Conservation (phyloP, 306 rosid species). For the Hylodesmum podocarpum region DNA sequence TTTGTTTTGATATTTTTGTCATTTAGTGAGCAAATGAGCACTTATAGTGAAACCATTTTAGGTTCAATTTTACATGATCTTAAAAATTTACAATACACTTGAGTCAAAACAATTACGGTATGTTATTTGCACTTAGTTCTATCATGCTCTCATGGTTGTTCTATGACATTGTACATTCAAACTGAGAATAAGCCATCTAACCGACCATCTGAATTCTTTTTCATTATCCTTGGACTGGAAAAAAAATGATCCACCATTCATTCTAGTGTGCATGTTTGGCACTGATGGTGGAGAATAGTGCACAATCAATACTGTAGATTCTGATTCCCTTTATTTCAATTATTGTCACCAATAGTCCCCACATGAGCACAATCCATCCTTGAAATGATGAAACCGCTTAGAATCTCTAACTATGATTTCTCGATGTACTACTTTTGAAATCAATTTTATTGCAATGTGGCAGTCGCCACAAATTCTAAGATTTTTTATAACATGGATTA, state of each 20-base stretch:
- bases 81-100: neutral
- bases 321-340: constrained; percentile 26
- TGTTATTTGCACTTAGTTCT: constrained; percentile 5
- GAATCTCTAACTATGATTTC: constrained; percentile 74
- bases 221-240: neutral
- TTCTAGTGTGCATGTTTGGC: constrained; percentile 11
- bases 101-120: constrained; percentile 11
- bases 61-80: neutral
- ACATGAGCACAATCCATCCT: constrained; percentile 64
- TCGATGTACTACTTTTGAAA: constrained; percentile 54
- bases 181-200: constrained; percentile 15
- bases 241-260: constrained; percentile 21
- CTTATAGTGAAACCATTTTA: neutral
- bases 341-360: constrained; percentile 66
- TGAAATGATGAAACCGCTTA: constrained; percentile 82
- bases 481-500: constrained; percentile 66
- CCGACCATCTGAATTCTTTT: neutral
- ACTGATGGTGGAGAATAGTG: constrained; percentile 5
- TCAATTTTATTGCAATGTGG: constrained; percentile 60
- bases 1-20: constrained; percentile 1
- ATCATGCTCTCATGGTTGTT: neutral
- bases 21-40: constrained; percentile 21
- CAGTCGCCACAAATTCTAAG: constrained; percentile 79
- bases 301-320: neutral
- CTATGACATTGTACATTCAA: constrained; percentile 5